Evolutionary conservation across 1,284 basidiomycete genomes (phyloP).

Genomic region (Cryptococcus jaspeensis): DNA sequence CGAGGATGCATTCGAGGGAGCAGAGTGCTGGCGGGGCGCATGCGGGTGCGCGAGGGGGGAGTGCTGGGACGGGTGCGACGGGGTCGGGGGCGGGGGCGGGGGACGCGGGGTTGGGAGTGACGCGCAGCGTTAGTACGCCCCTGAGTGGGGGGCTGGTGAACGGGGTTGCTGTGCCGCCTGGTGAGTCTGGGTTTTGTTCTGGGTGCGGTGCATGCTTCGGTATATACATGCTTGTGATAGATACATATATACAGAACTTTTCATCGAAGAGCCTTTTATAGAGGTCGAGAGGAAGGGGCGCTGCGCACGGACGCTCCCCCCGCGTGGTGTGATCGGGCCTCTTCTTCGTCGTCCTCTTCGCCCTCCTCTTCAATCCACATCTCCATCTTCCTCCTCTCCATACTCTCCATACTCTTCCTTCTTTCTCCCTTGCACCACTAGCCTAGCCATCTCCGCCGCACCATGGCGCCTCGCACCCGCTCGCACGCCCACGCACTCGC

Average conservation of each 20-base stretch:
- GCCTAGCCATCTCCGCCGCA: background rate
- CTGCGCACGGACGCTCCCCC: background rate
- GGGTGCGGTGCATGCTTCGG: too few relatives aligned
- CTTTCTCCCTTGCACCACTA: background rate
- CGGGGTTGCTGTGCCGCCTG: background rate
- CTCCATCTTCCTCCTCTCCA: background rate
- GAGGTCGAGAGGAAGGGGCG: too few relatives aligned
- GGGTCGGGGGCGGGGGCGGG: background rate
- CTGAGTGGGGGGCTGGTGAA: too few relatives aligned
- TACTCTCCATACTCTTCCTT: background rate
- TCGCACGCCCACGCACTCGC: too few relatives aligned
- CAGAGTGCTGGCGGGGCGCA: background rate
- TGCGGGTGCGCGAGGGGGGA: too few relatives aligned
- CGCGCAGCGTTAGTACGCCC: constrained; percentile 41
- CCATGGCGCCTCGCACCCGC: background rate
- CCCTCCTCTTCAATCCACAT: background rate
- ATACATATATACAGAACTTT: background rate
- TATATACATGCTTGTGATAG: background rate
- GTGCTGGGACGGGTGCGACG: background rate
- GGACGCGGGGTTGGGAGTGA: constrained; percentile 24
- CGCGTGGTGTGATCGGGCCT: background rate
- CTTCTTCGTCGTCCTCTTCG: too few relatives aligned
- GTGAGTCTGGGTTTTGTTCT: too few relatives aligned
- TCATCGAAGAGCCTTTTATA: background rate
- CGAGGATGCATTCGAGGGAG: constrained; percentile 7